Percentiles rank a stretch among this genome's conserved stretches.
Evolutionary conservation across 2,329 filamentous ascomycete species (phyloP).

Genomic region (Clarireedia hainanense): DNA sequence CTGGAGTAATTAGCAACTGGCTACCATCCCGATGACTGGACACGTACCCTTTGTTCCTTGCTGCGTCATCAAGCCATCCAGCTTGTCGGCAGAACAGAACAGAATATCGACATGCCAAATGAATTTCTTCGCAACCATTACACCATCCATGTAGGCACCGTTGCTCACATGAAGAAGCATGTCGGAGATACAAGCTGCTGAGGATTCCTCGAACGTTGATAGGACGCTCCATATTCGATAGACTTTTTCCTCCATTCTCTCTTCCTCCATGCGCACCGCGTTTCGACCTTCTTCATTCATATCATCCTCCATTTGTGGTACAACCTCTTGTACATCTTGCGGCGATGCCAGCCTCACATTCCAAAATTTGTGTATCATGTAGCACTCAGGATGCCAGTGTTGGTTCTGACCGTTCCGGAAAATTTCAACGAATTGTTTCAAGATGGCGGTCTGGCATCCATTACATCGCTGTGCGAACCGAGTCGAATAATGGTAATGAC

Average conservation of each 20-base stretch:
- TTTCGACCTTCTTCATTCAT: constrained; percentile 64
- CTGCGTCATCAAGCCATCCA: constrained; percentile 64
- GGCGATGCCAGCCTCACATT: constrained; percentile 67
- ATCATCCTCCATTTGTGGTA: constrained; percentile 36
- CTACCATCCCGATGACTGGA: not conserved
- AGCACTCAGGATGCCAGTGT: constrained; percentile 98
- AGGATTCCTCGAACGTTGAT: constrained; percentile 95
- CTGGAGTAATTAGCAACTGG: constrained; percentile 35
- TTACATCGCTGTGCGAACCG: constrained; percentile 95
- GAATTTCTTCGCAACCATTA: constrained; percentile 90
- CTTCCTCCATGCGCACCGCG: constrained; percentile 74
- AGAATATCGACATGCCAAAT: constrained; percentile 93
- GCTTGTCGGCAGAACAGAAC: constrained; percentile 78
- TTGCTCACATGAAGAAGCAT: constrained; percentile 99
- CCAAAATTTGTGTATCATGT: constrained; percentile 99
- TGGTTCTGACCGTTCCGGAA: constrained; percentile 97
- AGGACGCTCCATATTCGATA: constrained; percentile 97
- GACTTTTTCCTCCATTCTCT: constrained; percentile 95
- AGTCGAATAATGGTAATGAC: constrained; percentile 97
- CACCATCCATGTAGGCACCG: constrained; percentile 89
- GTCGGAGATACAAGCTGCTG: constrained; percentile 95
- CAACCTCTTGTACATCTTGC: constrained; percentile 39
- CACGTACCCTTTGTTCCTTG: constrained; percentile 66
- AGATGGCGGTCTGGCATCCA: constrained; percentile 90
- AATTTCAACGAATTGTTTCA: constrained; percentile 99